Evolutionary conservation across 345 rosid genomes (phyloP).

Genomic region (Carallia pectinifolia): DNA sequence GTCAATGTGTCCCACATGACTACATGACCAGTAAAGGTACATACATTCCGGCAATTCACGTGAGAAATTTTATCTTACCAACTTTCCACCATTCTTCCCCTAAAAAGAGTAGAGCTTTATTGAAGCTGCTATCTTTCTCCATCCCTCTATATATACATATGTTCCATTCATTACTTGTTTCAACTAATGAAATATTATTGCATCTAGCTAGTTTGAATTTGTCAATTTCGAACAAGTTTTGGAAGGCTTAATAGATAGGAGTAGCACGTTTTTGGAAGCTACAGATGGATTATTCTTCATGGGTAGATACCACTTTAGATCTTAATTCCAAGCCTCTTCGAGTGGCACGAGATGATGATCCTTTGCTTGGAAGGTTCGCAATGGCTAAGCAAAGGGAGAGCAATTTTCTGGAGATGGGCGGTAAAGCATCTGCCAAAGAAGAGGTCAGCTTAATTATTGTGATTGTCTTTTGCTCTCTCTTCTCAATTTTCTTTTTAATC

Average conservation of each 20-base stretch:
- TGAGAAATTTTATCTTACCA: not conserved
- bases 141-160: not conserved
- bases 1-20: not conserved
- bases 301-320: slow-evolving; percentile 31
- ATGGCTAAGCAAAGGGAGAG: slow-evolving; percentile 13
- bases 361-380: not conserved
- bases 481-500: too few species aligned
- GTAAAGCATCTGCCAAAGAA: slow-evolving; percentile 33
- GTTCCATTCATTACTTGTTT: not conserved
- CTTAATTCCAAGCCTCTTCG: slow-evolving; percentile 21
- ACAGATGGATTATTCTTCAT: slow-evolving; percentile 25
- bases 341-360: not conserved
- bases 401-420: slow-evolving; percentile 36
- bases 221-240: not conserved
- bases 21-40: too few species aligned
- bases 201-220: not conserved
- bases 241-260: not conserved
- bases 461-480: too few species aligned
- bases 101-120: slow-evolving; percentile 2
- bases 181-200: not conserved
- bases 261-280: not conserved
- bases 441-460: slow-evolving; percentile 29
- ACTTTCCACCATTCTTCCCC: slow-evolving; percentile 4
- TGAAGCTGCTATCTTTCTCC: too few species aligned
- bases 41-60: not conserved